These are phyloP conservation scores for Chytriomyces sp. DNA, from an alignment of 192 early-diverging fungal species.

Conservation along the genomic window DNA sequence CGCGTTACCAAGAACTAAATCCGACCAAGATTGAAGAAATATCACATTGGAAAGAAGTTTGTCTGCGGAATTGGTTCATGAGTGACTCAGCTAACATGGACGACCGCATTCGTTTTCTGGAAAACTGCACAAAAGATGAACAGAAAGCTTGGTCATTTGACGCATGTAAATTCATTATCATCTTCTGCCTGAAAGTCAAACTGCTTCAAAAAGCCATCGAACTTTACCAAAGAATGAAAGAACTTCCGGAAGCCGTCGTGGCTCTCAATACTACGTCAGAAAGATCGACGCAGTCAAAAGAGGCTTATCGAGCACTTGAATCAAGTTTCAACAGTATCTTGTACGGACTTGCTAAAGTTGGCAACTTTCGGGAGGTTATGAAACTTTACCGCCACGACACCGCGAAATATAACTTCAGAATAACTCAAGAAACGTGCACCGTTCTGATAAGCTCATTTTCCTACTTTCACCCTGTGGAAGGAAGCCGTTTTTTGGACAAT, in stretches of 20 bases:
- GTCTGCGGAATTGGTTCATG: not conserved
- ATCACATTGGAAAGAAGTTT: not conserved
- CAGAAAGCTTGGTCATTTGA: not conserved
- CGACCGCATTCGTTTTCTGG: not conserved
- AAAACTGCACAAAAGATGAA: not conserved
- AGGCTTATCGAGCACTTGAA: not conserved
- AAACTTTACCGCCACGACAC: not conserved
- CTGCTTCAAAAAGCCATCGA: not conserved
- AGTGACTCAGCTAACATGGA: not conserved
- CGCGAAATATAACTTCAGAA: not conserved
- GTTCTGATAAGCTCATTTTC: constrained; percentile 10
- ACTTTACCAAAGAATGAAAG: constrained; percentile 12
- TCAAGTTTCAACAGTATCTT: constrained; percentile 9
- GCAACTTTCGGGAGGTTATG: not conserved
- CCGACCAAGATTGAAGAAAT: not conserved
- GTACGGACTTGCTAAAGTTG: not conserved
- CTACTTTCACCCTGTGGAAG: constrained; percentile 16
- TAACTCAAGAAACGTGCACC: constrained; percentile 20
- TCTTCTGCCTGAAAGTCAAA: not conserved
- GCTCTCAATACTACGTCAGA: not conserved
- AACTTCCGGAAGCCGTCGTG: not conserved
- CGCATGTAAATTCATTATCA: not conserved
- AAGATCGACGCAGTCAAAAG: not conserved
- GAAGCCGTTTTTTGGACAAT: constrained; percentile 13
- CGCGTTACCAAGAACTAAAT: not conserved